Evolutionary conservation across 306 rosid genomes (phyloP).

Genomic region (Aeschynomene evenia): DNA sequence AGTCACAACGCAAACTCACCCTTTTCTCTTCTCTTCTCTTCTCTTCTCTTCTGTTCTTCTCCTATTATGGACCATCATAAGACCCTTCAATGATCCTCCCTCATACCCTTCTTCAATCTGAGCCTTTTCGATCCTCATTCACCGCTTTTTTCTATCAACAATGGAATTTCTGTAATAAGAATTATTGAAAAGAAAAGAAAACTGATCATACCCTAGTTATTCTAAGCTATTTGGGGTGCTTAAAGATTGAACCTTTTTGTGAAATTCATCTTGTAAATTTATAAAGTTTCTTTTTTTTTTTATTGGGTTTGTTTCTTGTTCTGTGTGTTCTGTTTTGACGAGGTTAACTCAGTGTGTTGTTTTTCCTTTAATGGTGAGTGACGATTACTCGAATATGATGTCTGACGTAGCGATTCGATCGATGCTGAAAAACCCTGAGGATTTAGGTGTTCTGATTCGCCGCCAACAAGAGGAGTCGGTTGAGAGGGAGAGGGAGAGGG

Average conservation of each 20-base stretch:
- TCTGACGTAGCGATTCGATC: constrained; percentile 79
- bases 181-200: neutral
- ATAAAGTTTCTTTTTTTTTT: neutral
- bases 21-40: neutral
- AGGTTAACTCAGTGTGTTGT: neutral
- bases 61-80: constrained; percentile 51
- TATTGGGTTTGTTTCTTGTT: neutral
- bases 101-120: constrained; percentile 2
- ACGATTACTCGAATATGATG: constrained; percentile 59
- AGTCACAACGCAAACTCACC: constrained; percentile 34
- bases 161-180: neutral
- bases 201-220: constrained; percentile 18
- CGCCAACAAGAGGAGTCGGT: constrained; percentile 51
- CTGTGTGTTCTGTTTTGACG: neutral
- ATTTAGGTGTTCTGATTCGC: constrained; percentile 56
- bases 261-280: constrained; percentile 12
- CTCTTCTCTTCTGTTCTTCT: constrained; percentile 32
- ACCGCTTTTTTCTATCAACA: neutral
- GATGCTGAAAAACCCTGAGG: constrained; percentile 55
- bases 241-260: constrained; percentile 44
- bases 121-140: constrained; percentile 38
- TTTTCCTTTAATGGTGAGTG: constrained; percentile 54
- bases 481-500: constrained; percentile 64
- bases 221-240: constrained; percentile 34
- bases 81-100: constrained; percentile 15